These are phyloP conservation scores for Hypericum perforatum DNA, from an alignment of 345 rosid genomes.

Conservation along the genomic window DNA sequence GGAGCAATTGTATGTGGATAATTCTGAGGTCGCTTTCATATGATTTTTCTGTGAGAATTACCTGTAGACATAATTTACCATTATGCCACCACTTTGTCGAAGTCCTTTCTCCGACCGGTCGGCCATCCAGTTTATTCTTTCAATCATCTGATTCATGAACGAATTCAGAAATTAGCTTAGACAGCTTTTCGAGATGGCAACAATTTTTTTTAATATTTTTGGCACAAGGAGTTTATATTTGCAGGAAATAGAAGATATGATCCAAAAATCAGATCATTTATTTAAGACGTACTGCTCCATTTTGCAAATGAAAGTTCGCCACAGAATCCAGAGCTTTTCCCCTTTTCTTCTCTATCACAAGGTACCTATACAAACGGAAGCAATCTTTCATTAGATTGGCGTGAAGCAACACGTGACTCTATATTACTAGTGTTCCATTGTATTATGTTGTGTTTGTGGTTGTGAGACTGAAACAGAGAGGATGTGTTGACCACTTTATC, in stretches of 20 bases:
- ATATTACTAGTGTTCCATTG: too few species aligned
- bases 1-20: too few species aligned
- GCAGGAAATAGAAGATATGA: neutral
- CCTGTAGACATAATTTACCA: slow-evolving; percentile 94
- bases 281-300: slow-evolving; percentile 64
- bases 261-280: neutral
- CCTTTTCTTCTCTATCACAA: slow-evolving; percentile 85
- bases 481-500: too few species aligned
- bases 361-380: slow-evolving; percentile 42
- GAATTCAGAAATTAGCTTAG: neutral
- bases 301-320: slow-evolving; percentile 94
- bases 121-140: slow-evolving; percentile 96
- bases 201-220: too few species aligned
- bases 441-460: too few species aligned
- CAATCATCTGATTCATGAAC: slow-evolving; percentile 54
- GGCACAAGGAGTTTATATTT: too few species aligned
- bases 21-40: too few species aligned
- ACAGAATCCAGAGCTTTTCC: slow-evolving; percentile 94
- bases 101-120: slow-evolving; percentile 65
- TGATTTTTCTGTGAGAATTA: slow-evolving; percentile 14
- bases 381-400: neutral
- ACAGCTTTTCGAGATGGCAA: neutral
- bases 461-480: too few species aligned
- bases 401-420: neutral
- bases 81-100: slow-evolving; percentile 67